Evolutionary conservation across 805 yeast species (phyloP), one percentile per base, ranked within the genome.

Genomic region (Priceomyces carsonii): DNA sequence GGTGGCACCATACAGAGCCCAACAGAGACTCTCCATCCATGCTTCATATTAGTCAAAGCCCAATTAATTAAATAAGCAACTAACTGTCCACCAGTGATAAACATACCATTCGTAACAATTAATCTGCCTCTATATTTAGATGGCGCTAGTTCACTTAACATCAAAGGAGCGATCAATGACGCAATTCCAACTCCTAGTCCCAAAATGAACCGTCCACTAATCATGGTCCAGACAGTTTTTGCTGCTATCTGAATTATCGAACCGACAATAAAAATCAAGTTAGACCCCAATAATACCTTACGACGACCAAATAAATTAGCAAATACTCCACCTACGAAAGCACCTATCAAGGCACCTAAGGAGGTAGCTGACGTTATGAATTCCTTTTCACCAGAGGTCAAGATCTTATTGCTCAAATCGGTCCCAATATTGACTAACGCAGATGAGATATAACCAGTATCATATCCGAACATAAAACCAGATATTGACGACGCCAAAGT

Each of bases 161-260:
- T 90, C 38, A 91, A 70, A 1, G 99, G 99, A n/a, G 98, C 88
- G 37, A 88, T 83, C 35, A 91, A 69, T 2, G 97, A 89, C 1
- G 97, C 98, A 36, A 86, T 75, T 48, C 99, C 99, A 18, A 91
- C 97, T 50, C 96, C 98, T 61, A 86, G 85, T 12, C 99, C 99
- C 83, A 93, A 85, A 31, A 91, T 70, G 46, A 93, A 82, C 57
- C 98, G 76, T 28, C 98, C 99, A 9, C 67, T 80, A 44, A 87
- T 82, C 98, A 91, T 91, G 29, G 84, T 80, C 95, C 96, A 87
- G 40, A 88, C 82, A 3, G 81, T 69, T 36, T 78, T 76, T 6
- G 97, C 79, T 19, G 82, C 85, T 39, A 93, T 77, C 66, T 91
- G 99, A 40, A 90, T 66, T 28, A 77, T 74, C 14, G 95, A 87